Percentiles rank a stretch among this genome's conserved stretches.
These are phyloP conservation scores for Fusarium miscanthi DNA, from an alignment of 2,329 filamentous ascomycete genomes.

Conservation along the genomic window DNA sequence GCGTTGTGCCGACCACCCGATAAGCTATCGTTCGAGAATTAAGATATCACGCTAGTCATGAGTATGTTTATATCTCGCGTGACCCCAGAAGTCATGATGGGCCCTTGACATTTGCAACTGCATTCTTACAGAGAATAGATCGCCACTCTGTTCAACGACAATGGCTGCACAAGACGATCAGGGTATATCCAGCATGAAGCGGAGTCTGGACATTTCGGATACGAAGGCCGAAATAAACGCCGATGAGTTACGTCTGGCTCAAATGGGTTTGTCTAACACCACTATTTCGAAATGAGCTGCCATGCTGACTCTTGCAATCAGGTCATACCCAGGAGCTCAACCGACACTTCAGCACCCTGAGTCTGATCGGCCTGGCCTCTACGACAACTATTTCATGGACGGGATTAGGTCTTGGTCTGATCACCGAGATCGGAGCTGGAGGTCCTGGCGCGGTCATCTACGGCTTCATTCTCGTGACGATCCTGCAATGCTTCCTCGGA, in stretches of 20 bases:
- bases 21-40: background rate
- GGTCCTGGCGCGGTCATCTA: conserved; percentile 9
- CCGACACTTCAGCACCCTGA: background rate
- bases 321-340: conserved; percentile 8
- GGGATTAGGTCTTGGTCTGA: background rate
- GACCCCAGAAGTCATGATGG: background rate
- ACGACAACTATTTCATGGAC: conserved; percentile 14
- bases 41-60: background rate
- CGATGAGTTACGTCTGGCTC: background rate
- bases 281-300: background rate
- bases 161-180: background rate
- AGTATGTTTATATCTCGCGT: conserved; percentile 4
- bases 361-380: background rate
- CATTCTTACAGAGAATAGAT: background rate
- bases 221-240: background rate
- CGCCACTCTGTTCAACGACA: background rate
- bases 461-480: background rate
- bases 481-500: conserved; percentile 7
- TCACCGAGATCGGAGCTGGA: conserved; percentile 12
- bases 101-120: background rate
- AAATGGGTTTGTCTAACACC: background rate
- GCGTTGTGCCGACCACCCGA: background rate
- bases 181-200: background rate
- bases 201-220: background rate
- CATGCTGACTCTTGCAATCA: background rate